Evolutionary conservation across 169 alveolate species (phyloP).

Genomic region (Eimeria sp.): DNA sequence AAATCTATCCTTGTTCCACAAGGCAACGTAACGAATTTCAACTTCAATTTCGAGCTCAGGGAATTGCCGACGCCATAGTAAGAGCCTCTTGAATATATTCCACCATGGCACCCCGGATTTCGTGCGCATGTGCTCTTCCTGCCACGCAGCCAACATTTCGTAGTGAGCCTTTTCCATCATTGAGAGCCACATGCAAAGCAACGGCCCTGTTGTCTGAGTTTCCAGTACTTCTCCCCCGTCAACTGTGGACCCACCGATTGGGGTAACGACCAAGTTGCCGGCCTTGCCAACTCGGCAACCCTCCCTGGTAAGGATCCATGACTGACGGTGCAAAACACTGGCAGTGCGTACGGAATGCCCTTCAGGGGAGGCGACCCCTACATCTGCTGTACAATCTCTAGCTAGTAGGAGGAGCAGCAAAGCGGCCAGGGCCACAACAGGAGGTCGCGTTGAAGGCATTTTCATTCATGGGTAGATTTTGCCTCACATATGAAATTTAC

Average conservation of each 20-base stretch:
- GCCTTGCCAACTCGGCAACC: constrained; percentile 46
- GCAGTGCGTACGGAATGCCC: background rate
- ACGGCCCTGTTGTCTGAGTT: constrained; percentile 36
- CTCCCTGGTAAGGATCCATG: constrained; percentile 19
- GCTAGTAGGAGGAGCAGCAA: background rate
- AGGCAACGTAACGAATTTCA: background rate
- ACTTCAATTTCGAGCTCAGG: constrained; percentile 29
- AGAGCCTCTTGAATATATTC: constrained; percentile 4
- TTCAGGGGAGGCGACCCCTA: constrained; percentile 10
- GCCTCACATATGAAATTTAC: background rate
- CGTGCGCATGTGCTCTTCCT: background rate
- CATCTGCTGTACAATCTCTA: background rate
- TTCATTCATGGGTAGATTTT: background rate
- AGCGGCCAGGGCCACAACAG: background rate
- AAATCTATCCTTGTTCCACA: constrained; percentile 73
- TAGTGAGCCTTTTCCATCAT: constrained; percentile 24
- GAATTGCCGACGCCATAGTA: background rate
- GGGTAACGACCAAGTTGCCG: constrained; percentile 42
- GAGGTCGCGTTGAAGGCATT: background rate
- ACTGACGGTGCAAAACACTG: background rate
- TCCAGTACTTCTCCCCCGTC: constrained; percentile 39
- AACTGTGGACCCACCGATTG: constrained; percentile 17
- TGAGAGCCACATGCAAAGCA: constrained; percentile 67
- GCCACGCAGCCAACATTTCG: constrained; percentile 23
- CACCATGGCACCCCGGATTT: background rate